Evolutionary conservation across 2,329 filamentous ascomycete genomes (phyloP), one percentile per base, ranked within the genome.

Genomic region (Leptographium wingfieldii): DNA sequence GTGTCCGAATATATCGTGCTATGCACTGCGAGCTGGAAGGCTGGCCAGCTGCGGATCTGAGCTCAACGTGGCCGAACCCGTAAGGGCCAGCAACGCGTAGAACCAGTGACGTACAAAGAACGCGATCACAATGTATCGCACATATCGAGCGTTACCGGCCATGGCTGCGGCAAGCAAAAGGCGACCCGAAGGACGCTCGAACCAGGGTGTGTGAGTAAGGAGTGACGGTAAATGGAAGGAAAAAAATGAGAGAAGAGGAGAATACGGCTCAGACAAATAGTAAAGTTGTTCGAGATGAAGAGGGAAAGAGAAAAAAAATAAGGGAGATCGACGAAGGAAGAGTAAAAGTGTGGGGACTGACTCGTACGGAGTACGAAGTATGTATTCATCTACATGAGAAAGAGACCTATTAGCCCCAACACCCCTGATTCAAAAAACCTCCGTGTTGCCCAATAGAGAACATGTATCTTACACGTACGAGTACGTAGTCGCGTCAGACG

Each of bases 71-170:
- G 7, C 33, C 33, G 33, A 9, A 35, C 33, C 33, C 33, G 2
- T 35, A 9, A 35, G 33, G 9, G 10, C 22, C 25, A 29, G 49
- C 25, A n/a, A 31, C 3, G 49, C 27, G 27, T 27, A n/a, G 16
- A 14, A 31, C 31, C 9, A 52, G 22, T 27, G 29, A 63, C 58
- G 40, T 81, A 95, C 92, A 70, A 95, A 86, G 69, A 91, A 81
- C 62, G 90, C 88, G 69, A 95, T 84, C 70, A 94, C 80, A 71
- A 96, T 80, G 74, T 85, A 86, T 79, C 84, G 82, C 79, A 85
- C 75, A 69, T 90, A 90, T 74, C 88, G 85, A 73, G 86, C 83
- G 66, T 82, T 85, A 71, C 85, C 85, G 62, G 84, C 81, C 74
- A 80, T 82, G 59, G 27, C 60, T 58, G 61, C 60, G 57, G 59